phyloP scores from a whole-genome alignment of 768 basidiomycete genomes.

The Tephrocybe sp. region DNA sequence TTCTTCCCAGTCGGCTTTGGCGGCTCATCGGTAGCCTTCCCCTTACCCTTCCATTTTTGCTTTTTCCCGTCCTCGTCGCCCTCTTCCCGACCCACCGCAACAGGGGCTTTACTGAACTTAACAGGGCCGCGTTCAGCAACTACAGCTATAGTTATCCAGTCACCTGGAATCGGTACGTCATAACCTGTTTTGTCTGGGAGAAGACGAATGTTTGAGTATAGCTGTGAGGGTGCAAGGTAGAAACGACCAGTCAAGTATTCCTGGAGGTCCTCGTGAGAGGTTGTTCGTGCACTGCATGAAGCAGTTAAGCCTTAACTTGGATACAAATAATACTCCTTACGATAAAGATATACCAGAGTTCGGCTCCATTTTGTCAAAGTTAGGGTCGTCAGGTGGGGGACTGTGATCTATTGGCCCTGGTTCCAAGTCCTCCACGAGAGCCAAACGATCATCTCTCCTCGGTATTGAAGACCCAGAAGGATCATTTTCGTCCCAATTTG shows the following conservation, averaged over 20 bases:
- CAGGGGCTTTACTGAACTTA: constrained; percentile 67
- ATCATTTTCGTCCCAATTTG: not conserved
- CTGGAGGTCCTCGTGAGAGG: constrained; percentile 76
- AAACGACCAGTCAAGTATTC: constrained; percentile 81
- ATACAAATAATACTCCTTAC: constrained; percentile 43
- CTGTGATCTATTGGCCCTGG: constrained; percentile 78
- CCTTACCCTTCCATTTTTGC: constrained; percentile 32
- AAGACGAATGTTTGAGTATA: constrained; percentile 84
- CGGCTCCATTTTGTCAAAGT: constrained; percentile 81
- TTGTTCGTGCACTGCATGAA: constrained; percentile 57
- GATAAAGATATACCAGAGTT: constrained; percentile 83
- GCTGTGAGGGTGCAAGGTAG: constrained; percentile 81
- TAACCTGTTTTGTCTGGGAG: constrained; percentile 79
- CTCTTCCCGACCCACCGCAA: constrained; percentile 47
- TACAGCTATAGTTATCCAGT: constrained; percentile 96
- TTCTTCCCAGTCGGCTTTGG: constrained; percentile 60
- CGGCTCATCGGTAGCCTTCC: constrained; percentile 29
- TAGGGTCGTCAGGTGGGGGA: constrained; percentile 67
- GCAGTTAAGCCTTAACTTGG: constrained; percentile 1
- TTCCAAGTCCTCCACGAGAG: constrained; percentile 72
- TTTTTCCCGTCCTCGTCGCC: constrained; percentile 31
- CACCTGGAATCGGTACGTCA: constrained; percentile 88
- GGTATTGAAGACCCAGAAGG: constrained; percentile 8
- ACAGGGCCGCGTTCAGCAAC: constrained; percentile 88
- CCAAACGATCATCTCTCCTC: constrained; percentile 59